Conservation (phyloP, 2,329 filamentous ascomycete species). For the Fusarium tuaranense region DNA sequence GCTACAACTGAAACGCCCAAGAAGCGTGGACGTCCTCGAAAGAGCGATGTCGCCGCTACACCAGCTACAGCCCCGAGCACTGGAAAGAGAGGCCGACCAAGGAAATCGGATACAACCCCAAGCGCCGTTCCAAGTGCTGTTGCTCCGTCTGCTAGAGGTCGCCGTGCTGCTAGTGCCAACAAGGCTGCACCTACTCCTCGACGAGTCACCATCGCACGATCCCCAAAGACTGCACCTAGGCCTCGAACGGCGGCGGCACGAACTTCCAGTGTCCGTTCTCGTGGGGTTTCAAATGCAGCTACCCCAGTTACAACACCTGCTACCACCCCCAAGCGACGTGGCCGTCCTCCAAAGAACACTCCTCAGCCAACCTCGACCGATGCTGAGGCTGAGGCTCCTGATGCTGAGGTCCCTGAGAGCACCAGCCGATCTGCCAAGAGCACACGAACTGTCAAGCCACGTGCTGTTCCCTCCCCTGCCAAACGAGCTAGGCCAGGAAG, state of each 20-base stretch:
- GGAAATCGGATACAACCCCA: conserved; percentile 34
- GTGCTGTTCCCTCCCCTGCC: conserved; percentile 33
- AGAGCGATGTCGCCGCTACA: conserved; percentile 35
- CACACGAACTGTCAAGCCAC: conserved; percentile 20
- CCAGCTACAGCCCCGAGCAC: conserved; percentile 22
- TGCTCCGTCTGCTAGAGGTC: conserved; percentile 14
- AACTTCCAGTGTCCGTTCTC: neutral
- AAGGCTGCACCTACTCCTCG: conserved; percentile 25
- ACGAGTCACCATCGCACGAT: conserved; percentile 4
- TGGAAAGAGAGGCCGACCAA: conserved; percentile 38
- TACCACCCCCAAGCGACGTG: conserved; percentile 38
- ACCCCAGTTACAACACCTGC: conserved; percentile 10
- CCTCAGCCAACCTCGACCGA: conserved; percentile 15
- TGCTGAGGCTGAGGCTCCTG: neutral
- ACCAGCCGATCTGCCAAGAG: conserved; percentile 15
- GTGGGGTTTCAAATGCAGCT: neutral
- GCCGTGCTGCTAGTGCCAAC: conserved; percentile 21
- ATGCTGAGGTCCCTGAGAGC: conserved; percentile 7
- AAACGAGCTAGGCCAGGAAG: conserved; percentile 36
- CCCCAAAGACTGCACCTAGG: conserved; percentile 26
- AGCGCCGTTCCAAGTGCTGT: conserved; percentile 9
- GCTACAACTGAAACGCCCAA: conserved; percentile 29
- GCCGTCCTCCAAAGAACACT: conserved; percentile 37
- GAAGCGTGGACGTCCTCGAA: conserved; percentile 41
- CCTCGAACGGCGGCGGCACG: neutral